phyloP scores from a whole-genome alignment of 306 rosid genomes.

The Pyrus communis region DNA sequence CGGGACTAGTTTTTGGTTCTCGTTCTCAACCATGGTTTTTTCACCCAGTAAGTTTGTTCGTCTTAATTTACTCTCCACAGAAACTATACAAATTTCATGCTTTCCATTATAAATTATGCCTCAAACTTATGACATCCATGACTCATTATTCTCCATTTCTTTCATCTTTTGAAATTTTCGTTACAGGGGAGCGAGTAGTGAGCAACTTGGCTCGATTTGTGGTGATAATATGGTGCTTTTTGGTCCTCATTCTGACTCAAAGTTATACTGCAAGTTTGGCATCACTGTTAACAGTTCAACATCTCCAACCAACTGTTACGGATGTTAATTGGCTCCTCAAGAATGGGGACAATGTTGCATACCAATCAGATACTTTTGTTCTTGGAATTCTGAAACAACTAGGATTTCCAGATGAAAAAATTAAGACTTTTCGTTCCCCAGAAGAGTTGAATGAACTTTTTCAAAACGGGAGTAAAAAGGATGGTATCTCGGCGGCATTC shows the following conservation, averaged over 20 bases:
- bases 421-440: background rate
- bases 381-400: background rate
- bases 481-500: constrained; percentile 9
- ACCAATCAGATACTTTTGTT: background rate
- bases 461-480: background rate
- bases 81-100: background rate
- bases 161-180: background rate
- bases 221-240: constrained; percentile 7
- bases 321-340: constrained; percentile 7
- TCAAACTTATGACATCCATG: background rate
- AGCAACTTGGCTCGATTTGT: constrained; percentile 14
- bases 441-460: constrained; percentile 1
- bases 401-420: background rate
- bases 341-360: background rate
- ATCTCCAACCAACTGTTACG: constrained; percentile 14
- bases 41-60: background rate
- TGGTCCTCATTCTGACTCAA: constrained; percentile 10
- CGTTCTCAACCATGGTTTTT: constrained; percentile 4
- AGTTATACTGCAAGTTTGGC: constrained; percentile 16
- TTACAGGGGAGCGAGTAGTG: constrained; percentile 10
- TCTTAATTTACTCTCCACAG: background rate
- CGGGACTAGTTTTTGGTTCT: constrained; percentile 13
- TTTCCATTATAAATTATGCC: background rate
- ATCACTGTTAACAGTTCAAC: constrained; percentile 10
- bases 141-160: background rate